Base-by-base conservation (phyloP, 1,284 basidiomycete genomes). In the Rhodotorula sp. region DNA sequence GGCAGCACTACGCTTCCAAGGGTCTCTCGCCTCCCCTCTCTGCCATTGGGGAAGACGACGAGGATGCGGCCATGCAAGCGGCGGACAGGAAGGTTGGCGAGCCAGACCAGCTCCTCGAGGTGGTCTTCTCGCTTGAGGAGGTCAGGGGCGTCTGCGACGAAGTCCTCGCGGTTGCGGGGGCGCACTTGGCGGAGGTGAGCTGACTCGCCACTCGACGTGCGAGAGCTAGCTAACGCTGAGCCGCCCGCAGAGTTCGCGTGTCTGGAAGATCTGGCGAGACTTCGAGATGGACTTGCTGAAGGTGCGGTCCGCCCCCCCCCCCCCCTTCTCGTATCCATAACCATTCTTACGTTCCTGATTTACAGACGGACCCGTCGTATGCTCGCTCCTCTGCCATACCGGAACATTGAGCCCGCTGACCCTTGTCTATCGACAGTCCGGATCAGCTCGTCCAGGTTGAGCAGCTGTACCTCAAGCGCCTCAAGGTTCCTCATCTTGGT, bases 231-330 rank as follows among this genome's bases (percentile, higher is more conserved):
- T 29, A 11, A 5, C 24, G 1, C 27, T 11, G 24, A 22, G 4
- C 19, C 39, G 19, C 39, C 32, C 6, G n/a, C 78, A 92, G 87
- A 89, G 90, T 74, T 85, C 88, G 67, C 71, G 83, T 52, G 77
- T 94, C 2, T 94, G 90, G 90, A 86, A 90, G 72, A 71, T 83
- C 36, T 86, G 87, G 79, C 82, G 86, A 30, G 88, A 91, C 65
- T 93, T 91, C 89, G 89, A 90, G 76, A 76, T 90, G 62, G 85
- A 87, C 64, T 79, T 83, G 55, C 80, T 92, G 29, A 85, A 87
- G 62, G 78, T 79, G 1, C 80, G 83, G 49, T 13, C 39, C 29
- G 47, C 39, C 56, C 27, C 64, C n/a, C 46, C 47, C 48, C 48
- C 36, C 29, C 65, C 53, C 46, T 27, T 55, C 2, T 7, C 47